Conservation (phyloP, 345 rosid species). For the Salix caprea region DNA sequence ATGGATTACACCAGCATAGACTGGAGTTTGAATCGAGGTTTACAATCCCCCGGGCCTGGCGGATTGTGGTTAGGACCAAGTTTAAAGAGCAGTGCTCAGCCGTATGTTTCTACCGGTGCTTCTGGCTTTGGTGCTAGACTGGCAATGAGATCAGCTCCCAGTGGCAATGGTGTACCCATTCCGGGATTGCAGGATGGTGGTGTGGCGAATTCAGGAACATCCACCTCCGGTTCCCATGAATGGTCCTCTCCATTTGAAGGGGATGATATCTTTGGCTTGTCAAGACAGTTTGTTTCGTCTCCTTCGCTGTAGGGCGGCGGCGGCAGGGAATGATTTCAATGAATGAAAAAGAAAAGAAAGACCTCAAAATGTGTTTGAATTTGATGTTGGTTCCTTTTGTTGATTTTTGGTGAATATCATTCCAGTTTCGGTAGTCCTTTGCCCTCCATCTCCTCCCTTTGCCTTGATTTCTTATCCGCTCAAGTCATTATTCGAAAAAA, state of each 20-base stretch:
- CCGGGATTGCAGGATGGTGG: slow-evolving; percentile 44
- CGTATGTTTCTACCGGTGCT: slow-evolving; percentile 36
- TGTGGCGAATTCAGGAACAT: slow-evolving; percentile 32
- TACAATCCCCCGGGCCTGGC: slow-evolving; percentile 34
- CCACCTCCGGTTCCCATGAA: slow-evolving; percentile 47
- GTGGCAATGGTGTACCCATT: slow-evolving; percentile 35
- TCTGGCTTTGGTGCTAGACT: slow-evolving; percentile 36
- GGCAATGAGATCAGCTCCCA: slow-evolving; percentile 37
- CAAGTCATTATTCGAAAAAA: background rate
- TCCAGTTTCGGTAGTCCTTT: slow-evolving; percentile 1
- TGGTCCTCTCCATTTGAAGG: slow-evolving; percentile 95
- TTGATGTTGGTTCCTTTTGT: slow-evolving; percentile 34
- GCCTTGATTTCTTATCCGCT: too few species aligned
- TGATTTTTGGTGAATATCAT: slow-evolving; percentile 24
- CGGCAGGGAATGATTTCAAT: background rate
- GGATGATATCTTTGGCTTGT: slow-evolving; percentile 79
- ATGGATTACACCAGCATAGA: slow-evolving; percentile 65
- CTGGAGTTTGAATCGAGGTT: slow-evolving; percentile 71
- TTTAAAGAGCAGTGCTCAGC: slow-evolving; percentile 26
- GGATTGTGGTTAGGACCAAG: slow-evolving; percentile 47
- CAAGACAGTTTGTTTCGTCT: slow-evolving; percentile 77
- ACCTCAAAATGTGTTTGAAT: slow-evolving; percentile 40
- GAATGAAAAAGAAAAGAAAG: slow-evolving; percentile 3
- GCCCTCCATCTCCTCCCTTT: background rate
- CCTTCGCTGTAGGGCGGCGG: slow-evolving; percentile 60